phyloP scores from a whole-genome alignment of 2,329 filamentous ascomycete species.

The Clarireedia homoeocarpa region DNA sequence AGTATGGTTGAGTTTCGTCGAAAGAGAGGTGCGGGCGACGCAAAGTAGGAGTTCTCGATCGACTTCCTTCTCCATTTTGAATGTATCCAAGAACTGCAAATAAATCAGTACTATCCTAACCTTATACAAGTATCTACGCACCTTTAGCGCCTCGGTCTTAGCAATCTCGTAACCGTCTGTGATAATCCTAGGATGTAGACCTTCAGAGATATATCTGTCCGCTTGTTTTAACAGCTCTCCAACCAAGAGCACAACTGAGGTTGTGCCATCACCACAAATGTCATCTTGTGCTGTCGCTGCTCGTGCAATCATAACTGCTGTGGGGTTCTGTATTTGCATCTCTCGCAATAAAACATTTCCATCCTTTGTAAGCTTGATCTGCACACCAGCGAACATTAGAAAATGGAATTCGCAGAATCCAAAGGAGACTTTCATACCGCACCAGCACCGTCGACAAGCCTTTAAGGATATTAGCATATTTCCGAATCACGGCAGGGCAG shows the following conservation, averaged over 20 bases:
- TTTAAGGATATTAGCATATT: slow-evolving; percentile 29
- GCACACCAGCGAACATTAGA: slow-evolving; percentile 16
- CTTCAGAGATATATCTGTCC: slow-evolving; percentile 90
- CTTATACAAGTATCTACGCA: slow-evolving; percentile 29
- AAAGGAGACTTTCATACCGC: slow-evolving; percentile 40
- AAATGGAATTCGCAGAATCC: slow-evolving; percentile 14
- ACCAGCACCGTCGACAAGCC: slow-evolving; percentile 63
- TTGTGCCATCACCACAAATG: slow-evolving; percentile 96
- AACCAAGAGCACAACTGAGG: slow-evolving; percentile 88
- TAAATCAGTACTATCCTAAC: slow-evolving; percentile 11
- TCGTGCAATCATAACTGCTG: slow-evolving; percentile 74
- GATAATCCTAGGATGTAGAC: slow-evolving; percentile 92
- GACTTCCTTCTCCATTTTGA: slow-evolving; percentile 82
- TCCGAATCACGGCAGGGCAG: neutral
- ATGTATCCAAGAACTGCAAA: slow-evolving; percentile 76
- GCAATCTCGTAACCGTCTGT: slow-evolving; percentile 97
- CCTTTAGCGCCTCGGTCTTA: slow-evolving; percentile 86
- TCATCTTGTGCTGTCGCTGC: slow-evolving; percentile 97
- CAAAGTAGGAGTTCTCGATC: slow-evolving; percentile 90
- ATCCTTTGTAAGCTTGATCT: slow-evolving; percentile 99
- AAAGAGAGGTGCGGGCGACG: slow-evolving; percentile 87
- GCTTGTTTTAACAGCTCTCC: slow-evolving; percentile 98
- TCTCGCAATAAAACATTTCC: slow-evolving; percentile 76
- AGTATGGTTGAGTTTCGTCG: slow-evolving; percentile 86
- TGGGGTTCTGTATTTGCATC: slow-evolving; percentile 97